Evolutionary conservation across 805 yeast genomes (phyloP).

Genomic region (Pichia nakasei): DNA sequence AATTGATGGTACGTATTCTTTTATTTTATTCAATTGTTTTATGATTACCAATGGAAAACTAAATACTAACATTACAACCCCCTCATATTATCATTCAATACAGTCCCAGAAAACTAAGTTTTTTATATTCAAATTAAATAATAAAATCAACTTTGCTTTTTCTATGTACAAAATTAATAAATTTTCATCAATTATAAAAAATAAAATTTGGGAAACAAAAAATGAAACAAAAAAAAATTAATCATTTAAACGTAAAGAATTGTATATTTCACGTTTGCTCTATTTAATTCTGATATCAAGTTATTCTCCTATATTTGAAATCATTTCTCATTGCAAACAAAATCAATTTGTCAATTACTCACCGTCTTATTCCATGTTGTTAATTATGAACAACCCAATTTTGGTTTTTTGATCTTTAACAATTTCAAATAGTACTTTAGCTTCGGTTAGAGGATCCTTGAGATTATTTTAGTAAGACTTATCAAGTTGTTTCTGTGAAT

Average conservation of each 20-base stretch:
- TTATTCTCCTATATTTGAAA: constrained; percentile 49
- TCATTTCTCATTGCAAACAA: constrained; percentile 90
- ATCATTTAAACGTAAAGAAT: neutral
- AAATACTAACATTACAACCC: constrained; percentile 6
- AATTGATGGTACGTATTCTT: constrained; percentile 55
- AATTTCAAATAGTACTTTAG: constrained; percentile 9
- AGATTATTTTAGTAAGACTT: neutral
- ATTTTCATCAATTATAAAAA: neutral
- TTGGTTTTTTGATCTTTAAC: neutral
- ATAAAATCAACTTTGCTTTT: constrained; percentile 14
- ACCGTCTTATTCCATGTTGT: constrained; percentile 35
- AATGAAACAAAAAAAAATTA: neutral
- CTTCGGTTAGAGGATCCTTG: constrained; percentile 14
- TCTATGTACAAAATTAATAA: constrained; percentile 19
- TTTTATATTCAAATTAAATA: neutral
- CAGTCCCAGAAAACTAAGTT: constrained; percentile 65
- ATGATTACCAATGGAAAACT: neutral
- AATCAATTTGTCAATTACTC: constrained; percentile 63
- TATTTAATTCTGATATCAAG: constrained; percentile 81
- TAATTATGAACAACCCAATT: constrained; percentile 6
- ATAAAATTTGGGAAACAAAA: neutral
- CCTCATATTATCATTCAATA: neutral
- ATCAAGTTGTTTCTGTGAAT: constrained; percentile 27
- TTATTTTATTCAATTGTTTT: neutral
- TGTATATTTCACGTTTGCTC: constrained; percentile 76